Conservation (phyloP, 345 rosid species). For the Moricandia arvensis region DNA sequence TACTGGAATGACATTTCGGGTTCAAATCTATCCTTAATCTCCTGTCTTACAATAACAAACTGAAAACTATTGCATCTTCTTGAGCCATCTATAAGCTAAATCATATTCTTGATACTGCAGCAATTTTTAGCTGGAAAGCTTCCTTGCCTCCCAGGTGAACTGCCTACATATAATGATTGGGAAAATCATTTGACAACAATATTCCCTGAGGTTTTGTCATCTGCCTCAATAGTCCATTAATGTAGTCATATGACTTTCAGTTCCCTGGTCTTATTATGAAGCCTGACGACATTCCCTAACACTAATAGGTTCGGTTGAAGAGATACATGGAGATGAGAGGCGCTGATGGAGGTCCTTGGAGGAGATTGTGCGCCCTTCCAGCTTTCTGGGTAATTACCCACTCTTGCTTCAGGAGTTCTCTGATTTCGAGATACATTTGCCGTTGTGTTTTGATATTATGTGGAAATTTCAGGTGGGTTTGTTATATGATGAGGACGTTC, state of each 20-base stretch:
- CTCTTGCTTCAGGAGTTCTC: not conserved
- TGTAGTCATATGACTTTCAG: conserved; percentile 10
- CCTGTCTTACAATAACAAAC: conserved; percentile 15
- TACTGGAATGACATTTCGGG: conserved; percentile 95
- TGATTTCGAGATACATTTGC: not conserved
- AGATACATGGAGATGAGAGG: conserved; percentile 99
- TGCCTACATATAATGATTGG: conserved; percentile 94
- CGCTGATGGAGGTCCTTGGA: conserved; percentile 99
- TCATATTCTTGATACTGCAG: conserved; percentile 43
- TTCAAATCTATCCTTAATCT: conserved; percentile 49
- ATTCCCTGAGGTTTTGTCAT: conserved; percentile 84
- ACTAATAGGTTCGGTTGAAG: conserved; percentile 82
- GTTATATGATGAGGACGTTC: conserved; percentile 79
- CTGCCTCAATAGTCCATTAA: not conserved
- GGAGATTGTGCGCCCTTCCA: conserved; percentile 91
- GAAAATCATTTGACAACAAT: conserved; percentile 95
- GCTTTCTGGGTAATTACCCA: conserved; percentile 83
- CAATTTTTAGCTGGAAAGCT: conserved; percentile 97
- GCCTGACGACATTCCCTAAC: conserved; percentile 12
- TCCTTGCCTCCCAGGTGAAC: conserved; percentile 87
- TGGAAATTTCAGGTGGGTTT: conserved; percentile 71
- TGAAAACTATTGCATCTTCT: not conserved
- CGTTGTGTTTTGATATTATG: conserved; percentile 23
- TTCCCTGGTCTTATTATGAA: conserved; percentile 6
- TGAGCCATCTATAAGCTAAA: not conserved